phyloP scores from a whole-genome alignment of 495 filamentous ascomycete species.

The Trichoderma orchidacearum region DNA sequence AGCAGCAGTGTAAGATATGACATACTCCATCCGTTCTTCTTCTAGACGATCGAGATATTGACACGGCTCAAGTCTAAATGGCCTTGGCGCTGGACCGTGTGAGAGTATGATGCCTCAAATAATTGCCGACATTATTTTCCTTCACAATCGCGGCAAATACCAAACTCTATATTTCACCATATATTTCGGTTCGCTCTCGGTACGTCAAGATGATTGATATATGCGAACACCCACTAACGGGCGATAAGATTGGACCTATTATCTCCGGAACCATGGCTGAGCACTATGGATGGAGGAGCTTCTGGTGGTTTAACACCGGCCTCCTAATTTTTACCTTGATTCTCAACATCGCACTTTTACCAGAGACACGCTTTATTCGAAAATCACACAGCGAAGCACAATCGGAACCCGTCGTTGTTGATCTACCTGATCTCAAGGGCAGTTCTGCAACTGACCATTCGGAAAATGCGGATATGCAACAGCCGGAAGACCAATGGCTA shows the following conservation, averaged over 20 bases:
- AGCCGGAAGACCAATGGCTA: constrained; percentile 21
- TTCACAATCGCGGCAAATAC: constrained; percentile 50
- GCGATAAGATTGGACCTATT: constrained; percentile 33
- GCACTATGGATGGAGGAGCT: constrained; percentile 36
- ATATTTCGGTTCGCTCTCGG: constrained; percentile 31
- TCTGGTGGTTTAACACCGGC: constrained; percentile 43
- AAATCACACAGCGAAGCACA: constrained; percentile 5
- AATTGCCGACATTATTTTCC: constrained; percentile 51
- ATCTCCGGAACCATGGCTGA: constrained; percentile 42
- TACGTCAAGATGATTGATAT: constrained; percentile 3
- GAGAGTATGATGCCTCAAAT: constrained; percentile 46
- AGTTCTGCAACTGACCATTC: constrained; percentile 1
- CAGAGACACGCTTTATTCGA: constrained; percentile 48
- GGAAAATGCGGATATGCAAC: background rate
- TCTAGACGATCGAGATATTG: background rate
- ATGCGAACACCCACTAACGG: constrained; percentile 3
- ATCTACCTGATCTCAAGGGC: background rate
- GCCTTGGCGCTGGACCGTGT: constrained; percentile 42
- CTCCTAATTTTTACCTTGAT: constrained; percentile 31
- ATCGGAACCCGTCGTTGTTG: background rate
- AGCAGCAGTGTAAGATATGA: constrained; percentile 28
- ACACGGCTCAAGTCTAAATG: constrained; percentile 30
- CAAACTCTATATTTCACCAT: constrained; percentile 49
- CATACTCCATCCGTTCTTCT: background rate
- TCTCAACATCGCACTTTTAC: constrained; percentile 41